A percentile compares a stretch with the other conserved stretches of the same genome.
phyloP scores from a whole-genome alignment of 2,329 filamentous ascomycete genomes.

The Cadophora luteo-olivacea region DNA sequence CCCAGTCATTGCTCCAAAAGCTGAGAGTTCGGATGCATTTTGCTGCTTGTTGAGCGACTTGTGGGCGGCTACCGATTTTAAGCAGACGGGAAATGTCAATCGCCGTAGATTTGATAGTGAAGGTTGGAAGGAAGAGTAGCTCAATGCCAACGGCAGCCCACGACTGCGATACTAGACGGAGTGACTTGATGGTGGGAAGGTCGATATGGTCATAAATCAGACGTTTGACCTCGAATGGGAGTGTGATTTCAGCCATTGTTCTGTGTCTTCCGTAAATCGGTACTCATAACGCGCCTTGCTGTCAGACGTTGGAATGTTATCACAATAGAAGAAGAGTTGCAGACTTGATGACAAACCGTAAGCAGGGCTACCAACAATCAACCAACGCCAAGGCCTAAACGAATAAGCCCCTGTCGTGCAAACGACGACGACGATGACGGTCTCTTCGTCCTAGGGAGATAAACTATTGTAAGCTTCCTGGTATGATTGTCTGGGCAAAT shows the following conservation, averaged over 20 bases:
- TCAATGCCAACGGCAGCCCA: slow-evolving; percentile 29
- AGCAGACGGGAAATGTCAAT: slow-evolving; percentile 46
- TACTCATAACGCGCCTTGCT: background rate
- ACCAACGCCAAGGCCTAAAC: slow-evolving; percentile 9
- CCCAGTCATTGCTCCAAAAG: slow-evolving; percentile 30
- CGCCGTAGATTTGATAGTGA: slow-evolving; percentile 54
- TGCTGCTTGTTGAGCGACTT: slow-evolving; percentile 25
- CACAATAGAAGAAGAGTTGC: background rate
- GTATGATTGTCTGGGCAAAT: background rate
- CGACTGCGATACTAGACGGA: slow-evolving; percentile 28
- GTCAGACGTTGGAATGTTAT: background rate
- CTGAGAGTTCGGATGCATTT: slow-evolving; percentile 23
- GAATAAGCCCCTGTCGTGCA: background rate
- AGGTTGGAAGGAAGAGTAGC: slow-evolving; percentile 49
- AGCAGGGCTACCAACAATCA: background rate
- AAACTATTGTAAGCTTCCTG: background rate
- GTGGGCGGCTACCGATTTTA: slow-evolving; percentile 19
- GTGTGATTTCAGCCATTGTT: slow-evolving; percentile 19
- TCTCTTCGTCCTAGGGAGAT: background rate
- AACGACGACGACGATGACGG: background rate
- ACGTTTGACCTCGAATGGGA: slow-evolving; percentile 32
- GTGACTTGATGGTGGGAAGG: slow-evolving; percentile 24
- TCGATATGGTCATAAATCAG: slow-evolving; percentile 27
- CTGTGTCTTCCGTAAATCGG: background rate
- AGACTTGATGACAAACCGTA: slow-evolving; percentile 9